phyloP scores from a whole-genome alignment of 2,329 filamentous ascomycete species.

The Pyricularia pennisetigena region DNA sequence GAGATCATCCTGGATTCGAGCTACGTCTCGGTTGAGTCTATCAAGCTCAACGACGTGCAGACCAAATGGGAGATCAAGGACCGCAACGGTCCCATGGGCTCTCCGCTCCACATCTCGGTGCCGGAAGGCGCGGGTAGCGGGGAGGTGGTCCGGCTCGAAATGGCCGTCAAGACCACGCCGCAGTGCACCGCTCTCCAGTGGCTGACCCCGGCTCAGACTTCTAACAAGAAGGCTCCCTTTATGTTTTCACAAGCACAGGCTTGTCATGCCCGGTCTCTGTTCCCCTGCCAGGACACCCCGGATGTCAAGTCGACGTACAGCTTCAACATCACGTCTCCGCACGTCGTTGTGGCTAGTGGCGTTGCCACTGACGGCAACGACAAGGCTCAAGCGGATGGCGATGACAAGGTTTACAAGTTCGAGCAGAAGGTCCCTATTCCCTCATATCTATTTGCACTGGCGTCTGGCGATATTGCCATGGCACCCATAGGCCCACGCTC shows the following conservation, averaged over 20 bases:
- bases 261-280: slow-evolving; percentile 86
- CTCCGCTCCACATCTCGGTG: slow-evolving; percentile 56
- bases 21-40: slow-evolving; percentile 61
- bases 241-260: slow-evolving; percentile 98
- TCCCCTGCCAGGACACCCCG: slow-evolving; percentile 95
- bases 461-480: slow-evolving; percentile 72
- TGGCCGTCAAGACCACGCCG: slow-evolving; percentile 70
- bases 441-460: slow-evolving; percentile 88
- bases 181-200: slow-evolving; percentile 91
- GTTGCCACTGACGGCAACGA: slow-evolving; percentile 34
- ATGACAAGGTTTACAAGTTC: slow-evolving; percentile 68
- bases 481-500: slow-evolving; percentile 83
- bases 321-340: slow-evolving; percentile 76
- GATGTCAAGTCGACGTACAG: slow-evolving; percentile 94
- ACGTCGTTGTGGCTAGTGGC: slow-evolving; percentile 88
- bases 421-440: slow-evolving; percentile 89
- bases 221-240: slow-evolving; percentile 91
- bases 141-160: slow-evolving; percentile 43
- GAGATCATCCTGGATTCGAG: slow-evolving; percentile 87
- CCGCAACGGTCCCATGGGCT: slow-evolving; percentile 64
- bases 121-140: slow-evolving; percentile 45
- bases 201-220: slow-evolving; percentile 87
- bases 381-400: slow-evolving; percentile 37
- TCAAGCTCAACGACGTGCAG: slow-evolving; percentile 58
- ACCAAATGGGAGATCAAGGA: slow-evolving; percentile 61